Evolutionary conservation across 768 basidiomycete genomes (phyloP).

Genomic region (Gloeophyllum trabeum): DNA sequence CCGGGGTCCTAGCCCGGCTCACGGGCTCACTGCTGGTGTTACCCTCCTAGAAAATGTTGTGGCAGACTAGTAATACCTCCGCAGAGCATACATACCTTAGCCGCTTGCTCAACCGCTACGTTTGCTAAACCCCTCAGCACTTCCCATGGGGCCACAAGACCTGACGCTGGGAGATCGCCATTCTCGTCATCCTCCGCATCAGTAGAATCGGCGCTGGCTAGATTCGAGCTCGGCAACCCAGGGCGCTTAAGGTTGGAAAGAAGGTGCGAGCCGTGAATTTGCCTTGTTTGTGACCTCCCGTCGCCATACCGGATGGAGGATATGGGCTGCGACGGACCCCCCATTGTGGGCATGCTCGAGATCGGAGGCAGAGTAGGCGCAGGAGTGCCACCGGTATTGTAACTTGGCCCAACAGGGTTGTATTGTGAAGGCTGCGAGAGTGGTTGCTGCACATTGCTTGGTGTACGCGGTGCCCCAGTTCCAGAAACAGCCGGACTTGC

Average conservation of each 20-base stretch:
- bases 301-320: background rate
- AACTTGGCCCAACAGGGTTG: background rate
- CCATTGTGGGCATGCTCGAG: background rate
- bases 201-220: slow-evolving; percentile 72
- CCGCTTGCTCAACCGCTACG: slow-evolving; percentile 70
- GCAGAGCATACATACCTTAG: slow-evolving; percentile 38
- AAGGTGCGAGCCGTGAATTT: background rate
- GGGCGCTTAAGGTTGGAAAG: background rate
- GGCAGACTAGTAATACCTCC: slow-evolving; percentile 3
- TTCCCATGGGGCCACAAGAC: slow-evolving; percentile 82
- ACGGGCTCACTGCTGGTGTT: slow-evolving; percentile 49
- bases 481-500: background rate
- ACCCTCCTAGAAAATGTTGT: background rate
- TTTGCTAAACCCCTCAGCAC: slow-evolving; percentile 73
- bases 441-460: background rate
- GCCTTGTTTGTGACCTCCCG: background rate
- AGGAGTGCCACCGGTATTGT: background rate
- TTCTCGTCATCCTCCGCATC: slow-evolving; percentile 79
- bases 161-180: slow-evolving; percentile 69
- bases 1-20: slow-evolving; percentile 64
- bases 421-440: background rate
- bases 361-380: background rate
- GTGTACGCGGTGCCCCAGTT: background rate
- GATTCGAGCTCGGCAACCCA: slow-evolving; percentile 47
- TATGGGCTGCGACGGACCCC: background rate